phyloP scores from a whole-genome alignment of 1,284 basidiomycete genomes.

The Trametes pubescens region DNA sequence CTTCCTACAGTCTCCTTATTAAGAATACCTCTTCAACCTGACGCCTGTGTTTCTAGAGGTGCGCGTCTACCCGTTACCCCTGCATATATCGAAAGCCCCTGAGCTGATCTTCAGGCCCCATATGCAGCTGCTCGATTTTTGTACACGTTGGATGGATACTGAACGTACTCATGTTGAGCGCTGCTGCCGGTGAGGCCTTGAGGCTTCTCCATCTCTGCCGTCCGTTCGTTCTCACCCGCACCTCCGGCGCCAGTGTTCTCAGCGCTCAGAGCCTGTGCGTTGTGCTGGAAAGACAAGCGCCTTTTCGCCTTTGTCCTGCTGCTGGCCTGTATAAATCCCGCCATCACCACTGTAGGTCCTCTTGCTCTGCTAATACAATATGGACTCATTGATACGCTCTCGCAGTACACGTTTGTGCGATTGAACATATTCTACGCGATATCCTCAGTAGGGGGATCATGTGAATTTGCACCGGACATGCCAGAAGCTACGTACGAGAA shows the following conservation, averaged over 20 bases:
- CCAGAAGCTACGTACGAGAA: neutral
- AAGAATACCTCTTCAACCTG: too few species aligned
- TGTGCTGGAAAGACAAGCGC: constrained; percentile 1
- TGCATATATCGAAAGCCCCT: neutral
- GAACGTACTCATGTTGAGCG: constrained; percentile 9
- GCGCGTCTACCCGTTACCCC: neutral
- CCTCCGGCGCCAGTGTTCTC: too few species aligned
- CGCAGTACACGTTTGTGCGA: neutral
- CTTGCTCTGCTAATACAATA: neutral
- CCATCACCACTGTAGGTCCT: neutral
- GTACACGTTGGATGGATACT: constrained; percentile 13
- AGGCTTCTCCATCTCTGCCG: too few species aligned
- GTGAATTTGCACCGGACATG: neutral
- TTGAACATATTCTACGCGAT: neutral
- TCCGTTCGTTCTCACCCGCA: too few species aligned
- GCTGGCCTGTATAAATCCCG: constrained; percentile 16
- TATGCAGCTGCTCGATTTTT: constrained; percentile 11
- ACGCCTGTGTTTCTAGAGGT: neutral
- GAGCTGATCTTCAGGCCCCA: neutral
- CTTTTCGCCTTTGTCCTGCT: constrained; percentile 2
- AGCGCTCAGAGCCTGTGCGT: constrained; percentile 14
- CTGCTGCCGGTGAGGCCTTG: constrained; percentile 22
- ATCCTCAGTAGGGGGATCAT: neutral
- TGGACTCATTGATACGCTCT: neutral
- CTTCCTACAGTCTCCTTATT: neutral